These are phyloP conservation scores for Gloeophyllum trabeum DNA, from an alignment of 768 basidiomycete species.

Conservation along the genomic window DNA sequence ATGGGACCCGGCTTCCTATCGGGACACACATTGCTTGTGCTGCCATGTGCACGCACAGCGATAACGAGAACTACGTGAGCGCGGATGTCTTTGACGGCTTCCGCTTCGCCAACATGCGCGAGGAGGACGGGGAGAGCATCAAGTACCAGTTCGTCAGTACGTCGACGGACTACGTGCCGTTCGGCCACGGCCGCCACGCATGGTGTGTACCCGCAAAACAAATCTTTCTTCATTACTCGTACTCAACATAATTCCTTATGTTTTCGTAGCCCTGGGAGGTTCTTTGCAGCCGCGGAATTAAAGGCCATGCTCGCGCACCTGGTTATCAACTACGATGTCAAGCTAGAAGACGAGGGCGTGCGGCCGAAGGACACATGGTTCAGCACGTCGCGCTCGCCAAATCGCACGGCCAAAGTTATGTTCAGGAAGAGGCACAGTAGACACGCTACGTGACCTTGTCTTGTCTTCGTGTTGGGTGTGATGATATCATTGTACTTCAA, in stretches of 20 bases:
- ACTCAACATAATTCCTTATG: no score
- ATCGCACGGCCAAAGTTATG: constrained; percentile 9
- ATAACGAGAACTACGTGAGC: constrained; percentile 30
- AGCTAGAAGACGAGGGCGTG: constrained; percentile 10
- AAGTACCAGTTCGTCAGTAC: constrained; percentile 17
- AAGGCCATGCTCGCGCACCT: no score
- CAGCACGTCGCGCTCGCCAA: constrained; percentile 9
- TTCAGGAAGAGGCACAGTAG: constrained; percentile 15
- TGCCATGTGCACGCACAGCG: constrained; percentile 21
- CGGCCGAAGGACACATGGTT: constrained; percentile 10
- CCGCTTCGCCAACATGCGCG: constrained; percentile 23
- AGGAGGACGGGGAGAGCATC: constrained; percentile 12
- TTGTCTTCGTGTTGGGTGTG: no score
- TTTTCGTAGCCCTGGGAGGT: no score
- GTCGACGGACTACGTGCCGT: constrained; percentile 11
- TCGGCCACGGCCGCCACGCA: constrained; percentile 13
- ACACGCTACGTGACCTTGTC: no score
- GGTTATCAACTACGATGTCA: constrained; percentile 20
- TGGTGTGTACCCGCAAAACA: constrained; percentile 2
- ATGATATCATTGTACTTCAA: no score
- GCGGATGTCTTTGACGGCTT: constrained; percentile 28
- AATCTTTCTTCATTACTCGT: no score
- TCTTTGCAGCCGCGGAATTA: no score
- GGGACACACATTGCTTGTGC: constrained; percentile 26
- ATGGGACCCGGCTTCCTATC: constrained; percentile 21